Percentiles rank a stretch among this genome's conserved stretches.
These are phyloP conservation scores for Botrytis galanthina DNA, from an alignment of 2,329 filamentous ascomycete species.

Conservation along the genomic window DNA sequence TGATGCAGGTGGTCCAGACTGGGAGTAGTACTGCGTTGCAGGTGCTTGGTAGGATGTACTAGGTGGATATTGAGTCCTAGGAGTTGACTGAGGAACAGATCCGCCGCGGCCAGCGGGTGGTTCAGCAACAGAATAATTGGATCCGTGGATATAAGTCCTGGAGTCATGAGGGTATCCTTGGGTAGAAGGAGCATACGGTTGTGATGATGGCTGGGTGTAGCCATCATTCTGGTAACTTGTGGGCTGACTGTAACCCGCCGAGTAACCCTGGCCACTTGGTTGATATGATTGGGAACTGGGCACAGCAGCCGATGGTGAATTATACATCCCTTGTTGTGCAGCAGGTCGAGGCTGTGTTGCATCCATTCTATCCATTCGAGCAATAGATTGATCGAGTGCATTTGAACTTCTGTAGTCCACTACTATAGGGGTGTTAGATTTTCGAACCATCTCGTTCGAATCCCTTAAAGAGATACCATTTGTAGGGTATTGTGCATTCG, in stretches of 20 bases:
- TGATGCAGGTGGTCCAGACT: conserved; percentile 38
- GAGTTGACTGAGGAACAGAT: conserved; percentile 23
- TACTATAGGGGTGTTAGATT: conserved; percentile 41
- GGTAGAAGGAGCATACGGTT: conserved; percentile 20
- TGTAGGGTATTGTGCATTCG: conserved; percentile 33
- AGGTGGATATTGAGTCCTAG: conserved; percentile 23
- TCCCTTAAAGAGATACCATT: conserved; percentile 40
- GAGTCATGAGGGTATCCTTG: conserved; percentile 28
- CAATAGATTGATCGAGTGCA: conserved; percentile 39
- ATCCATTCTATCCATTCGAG: conserved; percentile 40
- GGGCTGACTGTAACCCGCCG: conserved; percentile 30
- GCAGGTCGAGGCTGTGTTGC: conserved; percentile 32
- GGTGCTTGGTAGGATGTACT: conserved; percentile 25
- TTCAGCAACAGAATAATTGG: conserved; percentile 30
- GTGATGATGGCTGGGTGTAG: conserved; percentile 24
- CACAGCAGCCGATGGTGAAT: conserved; percentile 24
- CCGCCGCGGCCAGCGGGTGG: conserved; percentile 22
- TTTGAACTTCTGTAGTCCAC: conserved; percentile 37
- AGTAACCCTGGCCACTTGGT: conserved; percentile 25
- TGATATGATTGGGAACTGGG: conserved; percentile 19
- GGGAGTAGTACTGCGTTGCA: conserved; percentile 32
- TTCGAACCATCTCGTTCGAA: conserved; percentile 36
- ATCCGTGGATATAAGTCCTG: conserved; percentile 36
- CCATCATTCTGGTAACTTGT: conserved; percentile 31
- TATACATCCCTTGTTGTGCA: conserved; percentile 28